These are phyloP conservation scores for Ceratocystis diversiconidia DNA, from an alignment of 2,329 filamentous ascomycete genomes.

Conservation along the genomic window DNA sequence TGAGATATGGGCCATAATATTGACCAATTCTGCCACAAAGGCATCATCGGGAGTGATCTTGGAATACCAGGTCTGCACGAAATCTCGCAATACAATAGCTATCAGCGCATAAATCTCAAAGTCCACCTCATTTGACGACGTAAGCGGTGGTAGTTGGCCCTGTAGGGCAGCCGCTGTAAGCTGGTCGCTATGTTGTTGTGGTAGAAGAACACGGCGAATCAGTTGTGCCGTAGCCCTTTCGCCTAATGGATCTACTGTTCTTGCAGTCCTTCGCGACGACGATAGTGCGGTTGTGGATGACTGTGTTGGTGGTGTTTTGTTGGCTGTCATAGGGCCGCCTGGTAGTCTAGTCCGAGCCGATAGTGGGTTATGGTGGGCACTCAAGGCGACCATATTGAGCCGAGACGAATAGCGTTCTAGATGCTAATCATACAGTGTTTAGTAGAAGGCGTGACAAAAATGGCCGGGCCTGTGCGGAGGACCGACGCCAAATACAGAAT, in stretches of 20 bases:
- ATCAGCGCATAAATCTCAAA: constrained; percentile 78
- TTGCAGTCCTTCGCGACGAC: constrained; percentile 25
- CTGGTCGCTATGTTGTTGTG: constrained; percentile 49
- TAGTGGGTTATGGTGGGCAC: not conserved
- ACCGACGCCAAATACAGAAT: not conserved
- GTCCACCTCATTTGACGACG: constrained; percentile 87
- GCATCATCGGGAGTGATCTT: constrained; percentile 82
- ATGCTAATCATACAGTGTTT: not conserved
- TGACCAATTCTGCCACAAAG: constrained; percentile 77
- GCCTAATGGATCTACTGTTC: constrained; percentile 42
- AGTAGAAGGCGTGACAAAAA: not conserved
- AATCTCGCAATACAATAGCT: constrained; percentile 77
- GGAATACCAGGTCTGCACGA: constrained; percentile 82
- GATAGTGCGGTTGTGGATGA: constrained; percentile 20
- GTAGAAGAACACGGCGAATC: constrained; percentile 68
- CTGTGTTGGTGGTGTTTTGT: constrained; percentile 13
- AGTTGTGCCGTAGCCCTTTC: constrained; percentile 68
- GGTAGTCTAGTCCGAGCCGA: not conserved
- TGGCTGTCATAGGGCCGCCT: not conserved
- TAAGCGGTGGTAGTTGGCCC: constrained; percentile 75
- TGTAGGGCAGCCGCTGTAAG: constrained; percentile 49
- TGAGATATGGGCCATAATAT: constrained; percentile 84
- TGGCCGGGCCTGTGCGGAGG: not conserved
- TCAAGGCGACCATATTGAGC: constrained; percentile 5
- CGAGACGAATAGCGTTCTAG: not conserved